Evolutionary conservation across 2,329 filamentous ascomycete genomes (phyloP).

Genomic region (Aspergillus puulaauensis): DNA sequence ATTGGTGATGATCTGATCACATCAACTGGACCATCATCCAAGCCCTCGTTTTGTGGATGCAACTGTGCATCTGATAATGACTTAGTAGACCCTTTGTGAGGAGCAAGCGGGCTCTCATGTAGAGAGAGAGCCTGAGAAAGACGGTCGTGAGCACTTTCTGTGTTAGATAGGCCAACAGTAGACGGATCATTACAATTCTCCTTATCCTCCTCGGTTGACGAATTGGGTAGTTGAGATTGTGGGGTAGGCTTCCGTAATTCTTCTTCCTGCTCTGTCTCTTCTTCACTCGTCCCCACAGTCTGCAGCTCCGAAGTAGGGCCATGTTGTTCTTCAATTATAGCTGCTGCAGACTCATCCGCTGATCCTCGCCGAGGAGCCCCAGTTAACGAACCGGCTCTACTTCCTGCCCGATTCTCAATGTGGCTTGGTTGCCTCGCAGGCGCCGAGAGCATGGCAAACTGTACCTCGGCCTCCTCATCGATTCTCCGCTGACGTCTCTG

Average conservation of each 20-base stretch:
- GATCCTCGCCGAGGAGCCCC: conserved; percentile 6
- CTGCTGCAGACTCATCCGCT: conserved; percentile 9
- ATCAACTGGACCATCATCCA: conserved; percentile 11
- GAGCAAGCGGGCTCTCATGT: conserved; percentile 20
- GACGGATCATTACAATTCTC: conserved; percentile 42
- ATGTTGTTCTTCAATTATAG: conserved; percentile 17
- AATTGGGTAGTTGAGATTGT: conserved; percentile 28
- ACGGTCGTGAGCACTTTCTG: conserved; percentile 36
- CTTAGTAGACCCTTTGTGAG: conserved; percentile 5
- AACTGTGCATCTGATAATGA: not conserved
- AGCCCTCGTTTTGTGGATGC: conserved; percentile 1
- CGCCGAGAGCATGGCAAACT: conserved; percentile 37
- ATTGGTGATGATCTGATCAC: conserved; percentile 30
- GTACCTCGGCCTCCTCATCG: conserved; percentile 33
- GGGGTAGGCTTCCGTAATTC: conserved; percentile 27
- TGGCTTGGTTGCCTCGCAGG: conserved; percentile 25
- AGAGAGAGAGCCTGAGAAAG: conserved; percentile 39
- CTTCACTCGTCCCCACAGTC: conserved; percentile 35
- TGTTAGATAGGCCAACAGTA: conserved; percentile 27
- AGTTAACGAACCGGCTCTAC: conserved; percentile 1
- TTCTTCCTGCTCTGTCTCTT: conserved; percentile 50
- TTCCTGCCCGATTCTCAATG: conserved; percentile 1
- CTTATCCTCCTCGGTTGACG: conserved; percentile 46
- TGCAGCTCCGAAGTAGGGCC: conserved; percentile 20
- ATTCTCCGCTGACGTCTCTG: conserved; percentile 33